Evolutionary conservation across 83 land plant species (phyloP).

Genomic region (Larix sibirica): DNA sequence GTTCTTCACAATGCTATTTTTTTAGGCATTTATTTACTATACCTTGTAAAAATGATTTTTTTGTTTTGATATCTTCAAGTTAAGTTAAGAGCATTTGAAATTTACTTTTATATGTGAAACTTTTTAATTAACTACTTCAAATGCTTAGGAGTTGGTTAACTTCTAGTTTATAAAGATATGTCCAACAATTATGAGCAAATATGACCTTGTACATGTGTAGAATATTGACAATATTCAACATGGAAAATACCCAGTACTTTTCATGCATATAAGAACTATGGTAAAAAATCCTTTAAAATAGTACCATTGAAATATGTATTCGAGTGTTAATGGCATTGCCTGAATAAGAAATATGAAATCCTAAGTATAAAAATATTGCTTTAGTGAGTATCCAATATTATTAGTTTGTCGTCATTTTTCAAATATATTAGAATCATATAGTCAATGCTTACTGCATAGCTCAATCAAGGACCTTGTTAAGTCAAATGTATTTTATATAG

Average conservation of each 20-base stretch:
- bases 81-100: constrained; percentile 20
- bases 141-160: no score
- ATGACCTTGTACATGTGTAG: constrained; percentile 36
- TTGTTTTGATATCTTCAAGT: constrained; percentile 80
- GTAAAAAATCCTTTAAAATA: no score
- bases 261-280: constrained; percentile 87
- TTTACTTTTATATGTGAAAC: not conserved
- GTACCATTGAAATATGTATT: no score
- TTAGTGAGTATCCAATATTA: no score
- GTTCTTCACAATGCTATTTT: constrained; percentile 81
- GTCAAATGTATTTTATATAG: no score
- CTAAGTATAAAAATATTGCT: no score
- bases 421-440: no score
- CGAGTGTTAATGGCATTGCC: no score
- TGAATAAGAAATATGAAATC: no score
- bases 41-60: constrained; percentile 73
- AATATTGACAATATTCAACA: constrained; percentile 75
- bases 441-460: no score
- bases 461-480: no score
- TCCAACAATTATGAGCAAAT: not conserved
- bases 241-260: constrained; percentile 68
- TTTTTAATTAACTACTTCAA: not conserved
- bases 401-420: no score
- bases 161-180: not conserved
- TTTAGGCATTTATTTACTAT: constrained; percentile 70